phyloP scores from a whole-genome alignment of 768 basidiomycete genomes.

The Suillus bovinus region DNA sequence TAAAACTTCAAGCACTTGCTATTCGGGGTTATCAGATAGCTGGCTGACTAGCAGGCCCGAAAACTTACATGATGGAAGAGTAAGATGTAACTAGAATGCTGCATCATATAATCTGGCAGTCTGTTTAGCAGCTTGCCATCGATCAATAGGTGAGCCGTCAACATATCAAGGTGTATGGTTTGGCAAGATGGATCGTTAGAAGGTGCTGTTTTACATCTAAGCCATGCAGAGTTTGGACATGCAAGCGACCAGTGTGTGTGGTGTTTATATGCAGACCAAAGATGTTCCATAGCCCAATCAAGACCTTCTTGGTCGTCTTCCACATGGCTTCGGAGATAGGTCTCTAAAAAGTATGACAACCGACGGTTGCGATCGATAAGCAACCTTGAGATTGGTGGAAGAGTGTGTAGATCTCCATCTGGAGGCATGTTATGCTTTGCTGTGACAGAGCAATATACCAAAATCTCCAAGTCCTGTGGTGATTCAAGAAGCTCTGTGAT shows the following conservation, averaged over 20 bases:
- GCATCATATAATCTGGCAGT: slow-evolving; percentile 35
- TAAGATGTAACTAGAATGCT: slow-evolving; percentile 34
- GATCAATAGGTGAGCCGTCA: slow-evolving; percentile 43
- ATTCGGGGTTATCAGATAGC: not conserved
- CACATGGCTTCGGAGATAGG: slow-evolving; percentile 17
- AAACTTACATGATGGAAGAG: slow-evolving; percentile 38
- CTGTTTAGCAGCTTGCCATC: slow-evolving; percentile 40
- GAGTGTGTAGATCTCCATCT: not conserved
- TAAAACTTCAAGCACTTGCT: slow-evolving; percentile 34
- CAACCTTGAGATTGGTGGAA: slow-evolving; percentile 16
- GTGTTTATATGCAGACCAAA: slow-evolving; percentile 34
- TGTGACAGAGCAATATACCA: slow-evolving; percentile 35
- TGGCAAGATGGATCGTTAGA: slow-evolving; percentile 20
- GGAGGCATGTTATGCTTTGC: slow-evolving; percentile 33
- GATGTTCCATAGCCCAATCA: slow-evolving; percentile 27
- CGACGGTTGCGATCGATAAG: slow-evolving; percentile 35
- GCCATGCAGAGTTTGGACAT: slow-evolving; percentile 30
- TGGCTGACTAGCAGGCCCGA: not conserved
- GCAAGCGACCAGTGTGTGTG: slow-evolving; percentile 26
- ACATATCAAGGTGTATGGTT: slow-evolving; percentile 41
- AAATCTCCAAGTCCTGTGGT: slow-evolving; percentile 25
- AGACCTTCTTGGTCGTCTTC: slow-evolving; percentile 22
- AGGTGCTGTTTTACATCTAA: slow-evolving; percentile 23
- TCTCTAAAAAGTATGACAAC: slow-evolving; percentile 32
- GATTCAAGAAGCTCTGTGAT: slow-evolving; percentile 19